A percentile compares a stretch with the other conserved stretches of the same genome.
Evolutionary conservation across 768 basidiomycete species (phyloP).

Genomic region (Clitopilus hobsonii): DNA sequence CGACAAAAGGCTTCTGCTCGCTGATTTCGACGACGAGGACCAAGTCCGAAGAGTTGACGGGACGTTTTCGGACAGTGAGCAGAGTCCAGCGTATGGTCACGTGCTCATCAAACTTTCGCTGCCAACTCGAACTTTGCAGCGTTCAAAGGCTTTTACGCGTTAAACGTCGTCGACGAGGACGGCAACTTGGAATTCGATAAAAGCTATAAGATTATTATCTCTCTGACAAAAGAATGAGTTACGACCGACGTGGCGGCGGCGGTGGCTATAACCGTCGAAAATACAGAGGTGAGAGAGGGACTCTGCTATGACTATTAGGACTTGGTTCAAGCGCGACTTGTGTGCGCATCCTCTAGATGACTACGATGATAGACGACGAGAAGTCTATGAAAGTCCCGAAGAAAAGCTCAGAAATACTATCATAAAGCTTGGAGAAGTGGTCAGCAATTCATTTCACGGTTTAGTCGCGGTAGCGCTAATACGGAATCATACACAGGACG

Average conservation of each 20-base stretch:
- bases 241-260: constrained; percentile 51
- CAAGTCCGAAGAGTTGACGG: background rate
- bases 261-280: constrained; percentile 45
- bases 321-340: constrained; percentile 7
- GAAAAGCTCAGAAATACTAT: constrained; percentile 65
- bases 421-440: constrained; percentile 78
- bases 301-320: background rate
- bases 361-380: constrained; percentile 62
- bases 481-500: constrained; percentile 45
- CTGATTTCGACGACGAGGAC: background rate
- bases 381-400: constrained; percentile 65
- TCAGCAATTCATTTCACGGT: constrained; percentile 33
- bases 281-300: constrained; percentile 49
- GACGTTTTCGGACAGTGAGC: background rate
- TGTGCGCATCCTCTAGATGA: constrained; percentile 44
- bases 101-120: constrained; percentile 3
- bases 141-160: background rate
- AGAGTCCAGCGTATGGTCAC: background rate
- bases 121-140: background rate
- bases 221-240: constrained; percentile 40
- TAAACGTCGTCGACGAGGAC: constrained; percentile 4
- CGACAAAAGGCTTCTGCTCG: background rate
- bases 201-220: constrained; percentile 14
- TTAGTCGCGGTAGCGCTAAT: constrained; percentile 1
- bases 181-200: constrained; percentile 10